Conservation (phyloP, 331 rosid genomes). For the Stylosanthes scabra region DNA sequence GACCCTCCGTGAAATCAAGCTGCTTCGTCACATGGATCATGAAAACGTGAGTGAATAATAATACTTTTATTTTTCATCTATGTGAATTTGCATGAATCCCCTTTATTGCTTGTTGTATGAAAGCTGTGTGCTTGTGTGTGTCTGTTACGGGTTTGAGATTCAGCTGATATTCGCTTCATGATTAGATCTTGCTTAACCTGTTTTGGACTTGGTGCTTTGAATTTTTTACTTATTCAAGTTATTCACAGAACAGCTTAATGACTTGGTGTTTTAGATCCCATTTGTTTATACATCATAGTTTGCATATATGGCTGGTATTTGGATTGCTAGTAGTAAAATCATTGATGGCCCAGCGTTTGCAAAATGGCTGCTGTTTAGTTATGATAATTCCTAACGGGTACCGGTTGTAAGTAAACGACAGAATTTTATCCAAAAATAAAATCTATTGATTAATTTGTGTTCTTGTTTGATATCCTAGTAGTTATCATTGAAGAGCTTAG, state of each 20-base stretch:
- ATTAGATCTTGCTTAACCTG: conserved; percentile 23
- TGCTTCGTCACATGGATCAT: conserved; percentile 99
- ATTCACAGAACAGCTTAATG: background rate
- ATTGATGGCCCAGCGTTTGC: background rate
- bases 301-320: background rate
- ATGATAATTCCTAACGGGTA: conserved; percentile 7
- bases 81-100: background rate
- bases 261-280: background rate
- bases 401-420: background rate
- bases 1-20: conserved; percentile 99
- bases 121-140: background rate
- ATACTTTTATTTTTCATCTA: conserved; percentile 18
- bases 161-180: background rate
- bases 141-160: conserved; percentile 18
- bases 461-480: conserved; percentile 26
- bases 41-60: conserved; percentile 87
- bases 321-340: background rate
- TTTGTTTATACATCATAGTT: conserved; percentile 25
- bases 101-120: conserved; percentile 22
- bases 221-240: background rate
- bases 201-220: background rate
- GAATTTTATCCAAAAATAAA: background rate
- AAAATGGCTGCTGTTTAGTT: conserved; percentile 2
- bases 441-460: background rate
- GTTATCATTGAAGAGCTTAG: conserved; percentile 32